Percentiles rank a stretch among this genome's conserved stretches.
These are phyloP conservation scores for Malassezia vespertilionis DNA, from an alignment of 1,284 basidiomycete genomes.

Conservation along the genomic window DNA sequence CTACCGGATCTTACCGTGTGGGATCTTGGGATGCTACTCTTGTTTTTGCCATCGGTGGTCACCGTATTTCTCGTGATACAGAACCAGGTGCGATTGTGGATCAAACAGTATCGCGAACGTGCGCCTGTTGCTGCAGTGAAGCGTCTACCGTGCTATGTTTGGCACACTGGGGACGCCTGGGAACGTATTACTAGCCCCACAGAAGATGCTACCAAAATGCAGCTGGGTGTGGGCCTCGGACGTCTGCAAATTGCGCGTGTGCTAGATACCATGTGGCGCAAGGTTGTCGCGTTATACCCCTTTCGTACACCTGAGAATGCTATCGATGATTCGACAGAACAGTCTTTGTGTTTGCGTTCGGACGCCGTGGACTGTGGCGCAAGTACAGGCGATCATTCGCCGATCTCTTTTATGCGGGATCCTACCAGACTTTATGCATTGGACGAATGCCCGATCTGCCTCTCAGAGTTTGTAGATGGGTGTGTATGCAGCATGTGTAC, in stretches of 20 bases:
- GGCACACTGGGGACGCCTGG: slow-evolving; percentile 15
- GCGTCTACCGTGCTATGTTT: slow-evolving; percentile 38
- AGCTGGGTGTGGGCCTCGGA: not conserved
- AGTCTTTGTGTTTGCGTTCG: too few species aligned
- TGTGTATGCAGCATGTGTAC: not conserved
- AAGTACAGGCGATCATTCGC: too few species aligned
- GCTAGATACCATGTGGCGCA: too few species aligned
- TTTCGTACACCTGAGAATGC: too few species aligned
- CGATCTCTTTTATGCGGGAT: too few species aligned
- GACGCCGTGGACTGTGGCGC: too few species aligned
- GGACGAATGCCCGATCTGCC: slow-evolving; percentile 45
- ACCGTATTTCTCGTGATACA: slow-evolving; percentile 36
- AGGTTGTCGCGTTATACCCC: too few species aligned
- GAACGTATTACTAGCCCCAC: not conserved
- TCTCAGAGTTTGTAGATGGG: slow-evolving; percentile 39
- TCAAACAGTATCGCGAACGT: slow-evolving; percentile 37
- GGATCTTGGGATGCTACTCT: slow-evolving; percentile 38
- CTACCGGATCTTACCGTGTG: slow-evolving; percentile 34
- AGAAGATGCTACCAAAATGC: not conserved
- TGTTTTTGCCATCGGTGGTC: slow-evolving; percentile 43
- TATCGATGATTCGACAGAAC: too few species aligned
- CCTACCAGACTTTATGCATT: too few species aligned
- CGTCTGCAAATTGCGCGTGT: too few species aligned
- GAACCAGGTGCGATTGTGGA: slow-evolving; percentile 30
- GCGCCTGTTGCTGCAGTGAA: slow-evolving; percentile 38